Base-by-base conservation (phyloP, 2,329 filamentous ascomycete genomes). In the Mycosphaerella sp. region DNA sequence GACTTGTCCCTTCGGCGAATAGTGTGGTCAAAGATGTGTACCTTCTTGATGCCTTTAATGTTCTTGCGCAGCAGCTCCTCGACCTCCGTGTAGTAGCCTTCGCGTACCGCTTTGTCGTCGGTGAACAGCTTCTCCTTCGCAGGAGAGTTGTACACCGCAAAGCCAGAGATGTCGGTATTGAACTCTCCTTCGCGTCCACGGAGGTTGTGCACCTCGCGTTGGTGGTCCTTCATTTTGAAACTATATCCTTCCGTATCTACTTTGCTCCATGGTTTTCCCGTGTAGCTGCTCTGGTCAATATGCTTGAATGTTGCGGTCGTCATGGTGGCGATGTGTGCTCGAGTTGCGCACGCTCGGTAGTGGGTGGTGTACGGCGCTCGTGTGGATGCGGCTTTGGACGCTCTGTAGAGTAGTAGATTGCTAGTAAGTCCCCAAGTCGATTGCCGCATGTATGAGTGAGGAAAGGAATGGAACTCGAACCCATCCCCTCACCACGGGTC, bases 1-100 rank as follows among this genome's bases (percentile, higher is more conserved):
- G 72, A 67, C n/a, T 79, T 77, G 1, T 74, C 69, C 17, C 78
- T 72, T 6, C 79, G 73, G 1, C 85, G 78, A 60, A 88, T 84
- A 0, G 85, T 87, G 67, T 88, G 85, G 68, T 88, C 85, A 66
- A 88, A 88, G 55, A 87, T 84, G 55, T 82, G 76, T 9, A 88
- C 77, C 56, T 81, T 81, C 51, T 78, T 79, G 49, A 84, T 72
- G 0, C 75, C 78, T 0, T 77, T 73, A 0, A 86, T 72, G 43
- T 79, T 78, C 29, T 74, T 69, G 10, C 75, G 74, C 2, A 87
- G 71, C 1, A 86, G 68, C 0, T 70, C 66, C 60, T 85, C 81
- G 1, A 86, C 78, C 61, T 86, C 82, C 17, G 67, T 64, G 64
- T 87, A 87, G 70, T 87, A 87, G 0, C 70, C 72, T 0, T 67